phyloP scores from a whole-genome alignment of 352 stramenopile species.

The Phytophthora crassamura region DNA sequence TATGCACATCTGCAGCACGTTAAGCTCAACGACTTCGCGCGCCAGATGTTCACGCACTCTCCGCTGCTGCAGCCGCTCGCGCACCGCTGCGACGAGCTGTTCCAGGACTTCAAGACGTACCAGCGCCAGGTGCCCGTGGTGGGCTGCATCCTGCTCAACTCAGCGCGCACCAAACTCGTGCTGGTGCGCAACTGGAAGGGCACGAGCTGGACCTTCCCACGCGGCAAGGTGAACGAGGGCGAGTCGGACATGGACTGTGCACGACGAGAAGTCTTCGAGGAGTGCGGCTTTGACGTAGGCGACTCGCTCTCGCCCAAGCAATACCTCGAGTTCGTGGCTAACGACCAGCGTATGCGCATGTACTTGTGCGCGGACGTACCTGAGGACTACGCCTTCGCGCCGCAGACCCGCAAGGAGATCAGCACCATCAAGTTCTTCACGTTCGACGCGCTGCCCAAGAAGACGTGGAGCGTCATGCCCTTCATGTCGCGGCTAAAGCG shows the following conservation, averaged over 20 bases:
- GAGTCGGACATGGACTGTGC: conserved; percentile 91
- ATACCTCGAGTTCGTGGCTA: conserved; percentile 85
- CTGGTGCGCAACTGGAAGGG: conserved; percentile 93
- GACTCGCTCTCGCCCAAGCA: conserved; percentile 83
- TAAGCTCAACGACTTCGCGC: conserved; percentile 94
- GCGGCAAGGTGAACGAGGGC: conserved; percentile 94
- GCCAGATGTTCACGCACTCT: conserved; percentile 93
- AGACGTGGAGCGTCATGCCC: conserved; percentile 94
- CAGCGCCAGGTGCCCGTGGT: conserved; percentile 95
- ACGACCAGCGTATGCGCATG: conserved; percentile 92
- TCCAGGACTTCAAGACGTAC: conserved; percentile 94
- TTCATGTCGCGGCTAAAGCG: conserved; percentile 91
- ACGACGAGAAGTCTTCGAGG: conserved; percentile 91
- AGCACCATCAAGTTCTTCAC: conserved; percentile 92
- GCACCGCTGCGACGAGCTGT: conserved; percentile 92
- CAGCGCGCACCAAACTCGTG: conserved; percentile 84
- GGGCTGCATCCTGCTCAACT: conserved; percentile 94
- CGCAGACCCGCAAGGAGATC: conserved; percentile 96
- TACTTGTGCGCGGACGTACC: conserved; percentile 93
- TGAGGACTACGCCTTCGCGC: conserved; percentile 92
- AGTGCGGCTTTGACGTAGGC: conserved; percentile 91
- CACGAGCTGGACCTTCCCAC: conserved; percentile 92
- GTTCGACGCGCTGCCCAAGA: conserved; percentile 91
- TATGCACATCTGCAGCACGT: conserved; percentile 88
- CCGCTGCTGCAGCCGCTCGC: conserved; percentile 85